Evolutionary conservation across 23 red algal species (phyloP).

Genomic region (Agarophyton chilense): DNA sequence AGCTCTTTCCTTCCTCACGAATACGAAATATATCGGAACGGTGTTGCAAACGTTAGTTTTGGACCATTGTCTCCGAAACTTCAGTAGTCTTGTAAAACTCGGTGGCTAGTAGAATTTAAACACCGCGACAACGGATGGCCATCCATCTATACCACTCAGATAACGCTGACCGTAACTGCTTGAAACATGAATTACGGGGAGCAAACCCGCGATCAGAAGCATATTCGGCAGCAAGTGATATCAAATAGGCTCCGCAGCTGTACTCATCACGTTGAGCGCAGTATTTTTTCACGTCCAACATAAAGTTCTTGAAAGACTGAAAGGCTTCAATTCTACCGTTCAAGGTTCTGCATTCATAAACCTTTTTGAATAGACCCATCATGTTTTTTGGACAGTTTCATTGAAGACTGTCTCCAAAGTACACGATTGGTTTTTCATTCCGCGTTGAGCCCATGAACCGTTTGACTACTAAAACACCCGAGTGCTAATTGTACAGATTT

Average conservation of each 20-base stretch:
- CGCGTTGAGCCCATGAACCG: background rate
- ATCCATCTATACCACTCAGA: background rate
- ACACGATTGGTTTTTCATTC: too few relatives aligned
- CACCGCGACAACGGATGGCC: background rate
- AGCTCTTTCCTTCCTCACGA: background rate
- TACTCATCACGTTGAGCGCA: background rate
- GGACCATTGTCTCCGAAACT: background rate
- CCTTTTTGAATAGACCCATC: background rate
- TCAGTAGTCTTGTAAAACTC: background rate
- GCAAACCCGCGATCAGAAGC: background rate
- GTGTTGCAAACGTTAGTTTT: background rate
- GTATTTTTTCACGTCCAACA: background rate
- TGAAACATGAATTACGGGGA: too few relatives aligned
- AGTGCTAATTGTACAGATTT: background rate
- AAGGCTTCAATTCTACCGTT: background rate
- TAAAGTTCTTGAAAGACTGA: background rate
- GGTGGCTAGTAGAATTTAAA: background rate
- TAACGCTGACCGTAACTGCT: background rate
- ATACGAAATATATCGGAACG: background rate
- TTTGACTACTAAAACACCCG: background rate
- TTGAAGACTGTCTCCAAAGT: background rate
- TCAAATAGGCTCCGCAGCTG: background rate
- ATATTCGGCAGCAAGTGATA: background rate
- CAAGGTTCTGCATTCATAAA: background rate
- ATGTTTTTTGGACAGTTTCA: background rate